phyloP scores from a whole-genome alignment of 176 grass and related monocot genomes.

The Cocos nucifera region DNA sequence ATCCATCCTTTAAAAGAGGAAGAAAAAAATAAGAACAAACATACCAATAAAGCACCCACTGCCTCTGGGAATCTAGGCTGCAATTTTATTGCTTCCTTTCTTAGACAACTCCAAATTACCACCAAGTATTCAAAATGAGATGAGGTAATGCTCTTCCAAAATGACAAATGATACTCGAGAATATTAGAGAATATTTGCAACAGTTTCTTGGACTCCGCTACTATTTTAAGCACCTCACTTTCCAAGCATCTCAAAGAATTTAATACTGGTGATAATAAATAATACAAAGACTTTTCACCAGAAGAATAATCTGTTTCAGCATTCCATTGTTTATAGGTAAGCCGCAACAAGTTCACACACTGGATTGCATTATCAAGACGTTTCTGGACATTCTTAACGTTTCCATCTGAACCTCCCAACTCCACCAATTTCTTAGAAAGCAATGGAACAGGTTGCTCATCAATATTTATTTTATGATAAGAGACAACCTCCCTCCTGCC shows the following conservation, averaged over 20 bases:
- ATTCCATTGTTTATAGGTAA: conserved; percentile 65
- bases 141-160: conserved; percentile 62
- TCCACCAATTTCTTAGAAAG: conserved; percentile 49
- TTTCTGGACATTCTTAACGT: conserved; percentile 31
- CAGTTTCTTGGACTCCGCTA: conserved; percentile 34
- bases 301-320: conserved; percentile 33
- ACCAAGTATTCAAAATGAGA: conserved; percentile 49
- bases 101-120: conserved; percentile 69
- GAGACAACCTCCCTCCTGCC: conserved; percentile 43
- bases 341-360: conserved; percentile 54
- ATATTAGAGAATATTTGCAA: conserved; percentile 45
- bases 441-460: conserved; percentile 38
- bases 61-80: conserved; percentile 29
- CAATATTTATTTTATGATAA: conserved; percentile 49
- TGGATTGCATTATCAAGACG: conserved; percentile 27
- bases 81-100: conserved; percentile 64
- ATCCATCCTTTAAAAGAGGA: background rate
- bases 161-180: conserved; percentile 68
- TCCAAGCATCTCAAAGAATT: conserved; percentile 59
- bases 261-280: conserved; percentile 30
- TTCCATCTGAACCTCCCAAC: conserved; percentile 31
- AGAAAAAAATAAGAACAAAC: conserved; percentile 9
- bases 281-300: conserved; percentile 25
- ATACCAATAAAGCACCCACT: conserved; percentile 54
- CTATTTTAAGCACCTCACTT: conserved; percentile 37